A percentile compares a stretch with the other conserved stretches of the same genome.
Conservation (phyloP, 192 early-diverging fungal species). For the Coemansia asiatica region DNA sequence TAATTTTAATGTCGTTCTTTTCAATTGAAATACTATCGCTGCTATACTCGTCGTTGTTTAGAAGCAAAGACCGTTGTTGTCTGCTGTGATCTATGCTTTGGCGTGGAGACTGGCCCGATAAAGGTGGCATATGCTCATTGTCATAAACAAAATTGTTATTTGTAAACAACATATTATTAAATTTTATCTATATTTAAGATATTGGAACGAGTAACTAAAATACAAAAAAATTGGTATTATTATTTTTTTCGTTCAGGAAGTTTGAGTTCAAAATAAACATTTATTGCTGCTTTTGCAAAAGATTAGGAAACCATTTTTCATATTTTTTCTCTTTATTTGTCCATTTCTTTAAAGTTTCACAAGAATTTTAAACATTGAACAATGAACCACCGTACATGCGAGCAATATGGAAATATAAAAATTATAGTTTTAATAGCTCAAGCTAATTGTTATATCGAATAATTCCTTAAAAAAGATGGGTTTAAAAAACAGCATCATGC, state of each 20-base stretch:
- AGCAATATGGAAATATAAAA: neutral
- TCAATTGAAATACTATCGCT: neutral
- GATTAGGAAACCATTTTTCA: too few species aligned
- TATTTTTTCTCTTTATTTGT: too few species aligned
- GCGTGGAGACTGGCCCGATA: neutral
- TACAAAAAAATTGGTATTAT: too few species aligned
- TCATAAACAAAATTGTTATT: neutral
- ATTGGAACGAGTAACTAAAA: neutral
- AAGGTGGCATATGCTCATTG: neutral
- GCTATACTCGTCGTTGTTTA: neutral
- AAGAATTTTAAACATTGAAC: neutral
- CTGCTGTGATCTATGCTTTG: neutral
- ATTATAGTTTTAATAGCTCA: too few species aligned
- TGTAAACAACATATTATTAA: neutral
- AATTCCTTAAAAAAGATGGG: neutral
- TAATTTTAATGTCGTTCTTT: neutral
- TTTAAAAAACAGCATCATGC: neutral
- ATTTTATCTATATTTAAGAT: constrained; percentile 2
- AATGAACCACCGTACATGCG: constrained; percentile 1
- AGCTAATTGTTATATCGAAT: too few species aligned
- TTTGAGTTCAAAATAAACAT: too few species aligned
- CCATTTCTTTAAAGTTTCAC: neutral
- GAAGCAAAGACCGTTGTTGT: neutral
- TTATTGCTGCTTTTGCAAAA: too few species aligned
- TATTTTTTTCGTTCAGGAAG: too few species aligned